Evolutionary conservation across 129 eudicot species (phyloP).

Genomic region (Helianthus tuberosus): DNA sequence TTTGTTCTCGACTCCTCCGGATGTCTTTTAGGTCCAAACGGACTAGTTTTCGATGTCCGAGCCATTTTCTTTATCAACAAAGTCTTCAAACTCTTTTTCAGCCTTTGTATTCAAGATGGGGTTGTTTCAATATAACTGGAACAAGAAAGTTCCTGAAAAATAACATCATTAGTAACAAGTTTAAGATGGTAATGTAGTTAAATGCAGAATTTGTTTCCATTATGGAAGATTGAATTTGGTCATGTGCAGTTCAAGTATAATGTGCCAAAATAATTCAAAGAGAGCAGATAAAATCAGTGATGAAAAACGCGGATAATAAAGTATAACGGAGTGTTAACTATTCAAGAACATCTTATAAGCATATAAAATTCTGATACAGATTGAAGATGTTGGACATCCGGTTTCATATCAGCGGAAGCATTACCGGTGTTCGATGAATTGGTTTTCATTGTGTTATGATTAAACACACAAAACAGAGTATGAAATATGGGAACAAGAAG

Average conservation of each 20-base stretch:
- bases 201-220: not conserved
- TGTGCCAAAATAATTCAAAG: not conserved
- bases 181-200: not conserved
- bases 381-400: too few relatives aligned
- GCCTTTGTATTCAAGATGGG: not conserved
- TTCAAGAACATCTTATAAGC: not conserved
- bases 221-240: not conserved
- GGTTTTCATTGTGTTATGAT: too few relatives aligned
- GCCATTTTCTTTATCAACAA: slow-evolving; percentile 14
- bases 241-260: not conserved
- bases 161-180: not conserved
- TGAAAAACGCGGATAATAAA: not conserved
- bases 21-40: not conserved
- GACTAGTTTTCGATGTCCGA: not conserved
- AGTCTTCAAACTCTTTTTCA: not conserved
- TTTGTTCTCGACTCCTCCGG: not conserved
- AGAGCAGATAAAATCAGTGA: not conserved
- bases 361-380: not conserved
- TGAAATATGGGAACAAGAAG: too few relatives aligned
- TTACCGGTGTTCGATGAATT: too few relatives aligned
- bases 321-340: not conserved
- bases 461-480: too few relatives aligned
- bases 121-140: not conserved
- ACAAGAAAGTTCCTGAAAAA: slow-evolving; percentile 17
- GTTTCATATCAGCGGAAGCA: too few relatives aligned